phyloP scores from a whole-genome alignment of 106 monocot species.

The Dendrobium nobile region DNA sequence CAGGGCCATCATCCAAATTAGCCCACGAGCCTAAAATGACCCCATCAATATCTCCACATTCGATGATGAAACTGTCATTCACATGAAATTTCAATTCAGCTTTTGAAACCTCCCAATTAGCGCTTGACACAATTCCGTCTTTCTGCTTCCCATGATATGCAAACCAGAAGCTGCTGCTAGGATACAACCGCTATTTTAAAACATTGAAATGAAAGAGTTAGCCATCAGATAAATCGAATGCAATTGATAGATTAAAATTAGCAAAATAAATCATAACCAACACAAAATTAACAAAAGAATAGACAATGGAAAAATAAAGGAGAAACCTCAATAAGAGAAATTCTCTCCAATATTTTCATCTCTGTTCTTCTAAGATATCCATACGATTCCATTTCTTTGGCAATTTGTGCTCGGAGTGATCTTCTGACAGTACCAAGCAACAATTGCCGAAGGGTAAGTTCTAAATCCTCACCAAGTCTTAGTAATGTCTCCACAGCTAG shows the following conservation, averaged over 20 bases:
- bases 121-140: slow-evolving; percentile 19
- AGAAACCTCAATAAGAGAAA: slow-evolving; percentile 84
- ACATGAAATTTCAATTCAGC: slow-evolving; percentile 37
- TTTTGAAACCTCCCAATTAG: slow-evolving; percentile 19
- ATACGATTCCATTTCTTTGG: slow-evolving; percentile 59
- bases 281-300: not conserved
- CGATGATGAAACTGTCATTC: slow-evolving; percentile 33
- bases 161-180: slow-evolving; percentile 64
- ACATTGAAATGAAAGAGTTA: slow-evolving; percentile 7
- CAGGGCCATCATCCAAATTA: slow-evolving; percentile 23
- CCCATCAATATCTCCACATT: slow-evolving; percentile 93
- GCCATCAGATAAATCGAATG: not conserved
- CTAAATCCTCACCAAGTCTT: slow-evolving; percentile 86
- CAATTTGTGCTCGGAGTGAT: slow-evolving; percentile 60
- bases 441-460: slow-evolving; percentile 64
- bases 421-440: slow-evolving; percentile 81
- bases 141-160: slow-evolving; percentile 51
- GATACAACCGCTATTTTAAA: slow-evolving; percentile 57
- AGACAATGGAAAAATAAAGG: slow-evolving; percentile 8
- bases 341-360: slow-evolving; percentile 47
- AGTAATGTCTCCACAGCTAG: slow-evolving; percentile 67
- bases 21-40: slow-evolving; percentile 68
- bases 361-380: slow-evolving; percentile 62
- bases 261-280: not conserved
- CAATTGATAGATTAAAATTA: not conserved